A percentile compares a stretch with the other conserved stretches of the same genome.
phyloP scores from a whole-genome alignment of 2,329 filamentous ascomycete genomes.

The Pleomassaria siparia region DNA sequence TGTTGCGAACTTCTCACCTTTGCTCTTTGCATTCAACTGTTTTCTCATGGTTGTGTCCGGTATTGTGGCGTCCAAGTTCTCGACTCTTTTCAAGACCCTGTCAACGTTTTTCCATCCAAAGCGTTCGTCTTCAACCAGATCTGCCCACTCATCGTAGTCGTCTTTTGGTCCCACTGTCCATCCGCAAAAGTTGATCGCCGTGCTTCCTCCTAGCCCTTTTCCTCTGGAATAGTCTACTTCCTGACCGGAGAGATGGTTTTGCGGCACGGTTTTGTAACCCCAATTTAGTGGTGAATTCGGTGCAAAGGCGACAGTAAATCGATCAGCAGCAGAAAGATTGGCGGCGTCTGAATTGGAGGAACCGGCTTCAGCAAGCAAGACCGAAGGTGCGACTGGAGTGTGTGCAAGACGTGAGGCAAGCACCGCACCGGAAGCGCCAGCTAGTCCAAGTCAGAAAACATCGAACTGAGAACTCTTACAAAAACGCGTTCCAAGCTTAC shows the following conservation, averaged over 20 bases:
- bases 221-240: slow-evolving; percentile 48
- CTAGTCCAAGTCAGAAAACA: slow-evolving; percentile 29
- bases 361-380: slow-evolving; percentile 63
- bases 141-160: slow-evolving; percentile 63
- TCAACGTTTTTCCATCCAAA: slow-evolving; percentile 18
- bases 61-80: slow-evolving; percentile 37
- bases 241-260: slow-evolving; percentile 40
- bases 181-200: slow-evolving; percentile 48
- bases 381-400: slow-evolving; percentile 48
- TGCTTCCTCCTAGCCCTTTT: slow-evolving; percentile 51
- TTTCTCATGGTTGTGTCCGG: slow-evolving; percentile 35
- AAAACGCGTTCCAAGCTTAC: slow-evolving; percentile 16
- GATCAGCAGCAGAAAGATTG: slow-evolving; percentile 54
- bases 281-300: slow-evolving; percentile 49
- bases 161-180: slow-evolving; percentile 57
- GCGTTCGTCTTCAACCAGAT: slow-evolving; percentile 17
- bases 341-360: slow-evolving; percentile 50
- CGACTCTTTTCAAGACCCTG: slow-evolving; percentile 15
- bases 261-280: slow-evolving; percentile 48
- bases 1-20: slow-evolving; percentile 19
- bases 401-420: slow-evolving; percentile 55
- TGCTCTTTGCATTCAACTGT: slow-evolving; percentile 47
- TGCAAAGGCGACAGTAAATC: slow-evolving; percentile 52
- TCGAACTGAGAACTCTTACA: background rate
- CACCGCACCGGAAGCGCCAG: slow-evolving; percentile 58